Evolutionary conservation across 306 rosid species (phyloP), one percentile per base, ranked within the genome.

Genomic region (Luffa acutangula): DNA sequence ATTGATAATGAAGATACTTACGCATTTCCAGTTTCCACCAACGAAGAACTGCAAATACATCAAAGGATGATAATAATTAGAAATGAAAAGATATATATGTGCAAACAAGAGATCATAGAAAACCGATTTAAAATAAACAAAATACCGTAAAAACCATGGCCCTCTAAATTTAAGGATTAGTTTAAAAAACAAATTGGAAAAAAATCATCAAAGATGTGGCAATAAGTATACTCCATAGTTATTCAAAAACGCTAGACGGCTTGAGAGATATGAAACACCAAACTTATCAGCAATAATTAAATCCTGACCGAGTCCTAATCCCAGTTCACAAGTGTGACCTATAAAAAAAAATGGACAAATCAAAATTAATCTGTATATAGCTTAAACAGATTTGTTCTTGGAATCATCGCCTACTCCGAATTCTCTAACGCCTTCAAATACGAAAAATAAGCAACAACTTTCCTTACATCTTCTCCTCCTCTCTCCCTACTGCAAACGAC

Each of bases 11-110:
- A 34, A 78, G 76, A 77, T 82, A 91, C 98, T 91, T 88, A 93
- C 98, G 83, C 98, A 93, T 82, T 93, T 93, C 98, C 98, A 93
- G 89, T 93, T 93, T 86, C 98, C 98, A 49, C 98, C 98, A 73
- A 93, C 98, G 80, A 93, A 93, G 84, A 93, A 93, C 98, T 93
- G 97, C 70, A 83, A 80, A 62, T 82, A 89, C 80, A 76, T 72
- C 42, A 58, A 80, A 77, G 46, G 52, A 80, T 14, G 82, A 78
- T 43, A 48, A 60, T 63, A 53, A 72, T 80, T 54, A 81, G 81
- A 75, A 76, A 33, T 42, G 17, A 41, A 17, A 66, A 39, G 34
- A 83, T 25, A 25, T 25, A 25, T 25, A 67, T 25, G 25, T 8
- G 46, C 62, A 64, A 9, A 52, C 2, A 11, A 37, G 79, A 65